phyloP scores from a whole-genome alignment of 2,329 filamentous ascomycete genomes.

The Calonectria honghensis region DNA sequence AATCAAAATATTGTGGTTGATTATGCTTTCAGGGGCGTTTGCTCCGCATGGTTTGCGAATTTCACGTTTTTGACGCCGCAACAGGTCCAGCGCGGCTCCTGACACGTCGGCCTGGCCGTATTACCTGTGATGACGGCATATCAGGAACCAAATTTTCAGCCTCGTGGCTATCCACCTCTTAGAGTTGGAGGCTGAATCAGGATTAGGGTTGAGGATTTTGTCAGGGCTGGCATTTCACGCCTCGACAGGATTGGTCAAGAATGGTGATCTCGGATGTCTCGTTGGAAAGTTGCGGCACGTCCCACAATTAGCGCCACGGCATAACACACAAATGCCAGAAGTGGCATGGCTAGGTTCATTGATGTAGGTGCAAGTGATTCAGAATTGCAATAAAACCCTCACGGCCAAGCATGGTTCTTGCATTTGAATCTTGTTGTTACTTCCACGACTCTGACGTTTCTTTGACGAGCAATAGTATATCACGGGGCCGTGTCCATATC shows the following conservation, averaged over 20 bases:
- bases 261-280: slow-evolving; percentile 13
- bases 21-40: not conserved
- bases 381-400: not conserved
- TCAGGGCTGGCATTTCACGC: not conserved
- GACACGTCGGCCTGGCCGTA: slow-evolving; percentile 4
- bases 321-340: not conserved
- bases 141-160: not conserved
- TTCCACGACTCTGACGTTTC: no score
- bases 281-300: slow-evolving; percentile 11
- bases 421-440: not conserved
- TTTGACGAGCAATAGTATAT: not conserved
- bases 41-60: not conserved
- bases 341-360: not conserved
- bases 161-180: not conserved
- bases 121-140: not conserved
- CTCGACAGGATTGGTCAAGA: not conserved
- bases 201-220: not conserved
- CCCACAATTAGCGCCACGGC: not conserved
- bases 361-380: not conserved
- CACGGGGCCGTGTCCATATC: no score
- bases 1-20: not conserved
- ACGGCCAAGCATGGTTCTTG: not conserved
- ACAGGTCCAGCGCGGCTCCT: not conserved
- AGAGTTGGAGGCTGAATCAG: not conserved
- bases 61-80: not conserved